These are phyloP conservation scores for Naematelia aurantialba DNA, from an alignment of 768 basidiomycete species.

Conservation along the genomic window DNA sequence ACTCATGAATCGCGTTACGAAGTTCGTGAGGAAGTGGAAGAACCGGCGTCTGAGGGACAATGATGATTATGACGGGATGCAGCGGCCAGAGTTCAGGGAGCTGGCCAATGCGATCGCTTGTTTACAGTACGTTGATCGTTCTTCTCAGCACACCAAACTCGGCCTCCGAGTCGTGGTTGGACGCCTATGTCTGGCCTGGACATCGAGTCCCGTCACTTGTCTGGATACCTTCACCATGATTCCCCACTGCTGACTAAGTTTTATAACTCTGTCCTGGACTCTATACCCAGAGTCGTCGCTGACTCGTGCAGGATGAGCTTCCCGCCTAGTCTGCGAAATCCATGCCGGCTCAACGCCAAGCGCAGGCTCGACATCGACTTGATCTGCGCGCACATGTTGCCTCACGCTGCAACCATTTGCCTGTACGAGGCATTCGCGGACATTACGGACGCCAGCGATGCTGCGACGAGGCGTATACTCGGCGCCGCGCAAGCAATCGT, in stretches of 20 bases:
- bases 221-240: no score
- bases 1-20: constrained; percentile 30
- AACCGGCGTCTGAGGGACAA: constrained; percentile 36
- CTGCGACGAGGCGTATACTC: constrained; percentile 25
- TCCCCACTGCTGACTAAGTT: no score
- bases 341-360: constrained; percentile 20
- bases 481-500: constrained; percentile 34
- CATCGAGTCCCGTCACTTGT: no score
- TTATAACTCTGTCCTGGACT: no score
- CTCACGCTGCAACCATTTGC: constrained; percentile 36
- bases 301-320: constrained; percentile 46
- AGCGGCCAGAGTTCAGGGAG: constrained; percentile 42
- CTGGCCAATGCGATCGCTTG: constrained; percentile 41
- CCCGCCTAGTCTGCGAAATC: constrained; percentile 31
- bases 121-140: constrained; percentile 43
- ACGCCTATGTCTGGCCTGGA: no score
- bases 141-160: neutral
- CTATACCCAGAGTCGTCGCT: no score
- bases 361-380: constrained; percentile 35
- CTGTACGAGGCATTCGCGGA: constrained; percentile 45
- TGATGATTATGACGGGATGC: constrained; percentile 41
- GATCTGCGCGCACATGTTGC: constrained; percentile 43
- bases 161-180: neutral
- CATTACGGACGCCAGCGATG: constrained; percentile 30
- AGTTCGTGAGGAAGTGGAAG: constrained; percentile 41